Evolutionary conservation across 371 early-diverging fungal genomes (phyloP).

Genomic region (Mucor indicus): DNA sequence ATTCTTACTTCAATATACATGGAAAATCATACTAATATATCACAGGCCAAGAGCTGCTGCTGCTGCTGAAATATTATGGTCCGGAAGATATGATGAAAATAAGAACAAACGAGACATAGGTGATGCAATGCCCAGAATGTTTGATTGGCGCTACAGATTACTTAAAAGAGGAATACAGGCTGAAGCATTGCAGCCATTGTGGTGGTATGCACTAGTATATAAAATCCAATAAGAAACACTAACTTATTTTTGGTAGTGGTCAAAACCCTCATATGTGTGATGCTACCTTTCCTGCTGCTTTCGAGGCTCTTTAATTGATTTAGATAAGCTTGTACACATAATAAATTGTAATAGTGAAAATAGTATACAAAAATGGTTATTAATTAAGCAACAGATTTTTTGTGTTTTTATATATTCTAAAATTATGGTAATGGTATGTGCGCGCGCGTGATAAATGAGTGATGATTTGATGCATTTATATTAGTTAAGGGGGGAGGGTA

Average conservation of each 20-base stretch:
- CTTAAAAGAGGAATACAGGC: slow-evolving; percentile 65
- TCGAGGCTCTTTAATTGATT: neutral
- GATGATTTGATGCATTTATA: too few species aligned
- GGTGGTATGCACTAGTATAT: slow-evolving; percentile 55
- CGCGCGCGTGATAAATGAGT: too few species aligned
- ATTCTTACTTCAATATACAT: neutral
- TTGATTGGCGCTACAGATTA: slow-evolving; percentile 73
- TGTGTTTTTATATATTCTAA: too few species aligned
- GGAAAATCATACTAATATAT: neutral
- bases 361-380: too few species aligned
- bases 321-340: neutral
- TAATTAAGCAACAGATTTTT: too few species aligned
- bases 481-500: too few species aligned
- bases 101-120: slow-evolving; percentile 55
- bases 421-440: too few species aligned
- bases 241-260: slow-evolving; percentile 19
- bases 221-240: too few species aligned
- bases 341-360: too few species aligned
- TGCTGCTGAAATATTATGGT: slow-evolving; percentile 73
- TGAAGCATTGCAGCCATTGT: slow-evolving; percentile 73
- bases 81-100: slow-evolving; percentile 58
- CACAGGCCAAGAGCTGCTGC: slow-evolving; percentile 42
- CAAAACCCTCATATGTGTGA: slow-evolving; percentile 44
- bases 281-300: slow-evolving; percentile 13
- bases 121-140: slow-evolving; percentile 67